Percentiles rank a stretch among this genome's conserved stretches.
Evolutionary conservation across 1,284 basidiomycete genomes (phyloP).

Genomic region (Pulchroboletus neoregius): DNA sequence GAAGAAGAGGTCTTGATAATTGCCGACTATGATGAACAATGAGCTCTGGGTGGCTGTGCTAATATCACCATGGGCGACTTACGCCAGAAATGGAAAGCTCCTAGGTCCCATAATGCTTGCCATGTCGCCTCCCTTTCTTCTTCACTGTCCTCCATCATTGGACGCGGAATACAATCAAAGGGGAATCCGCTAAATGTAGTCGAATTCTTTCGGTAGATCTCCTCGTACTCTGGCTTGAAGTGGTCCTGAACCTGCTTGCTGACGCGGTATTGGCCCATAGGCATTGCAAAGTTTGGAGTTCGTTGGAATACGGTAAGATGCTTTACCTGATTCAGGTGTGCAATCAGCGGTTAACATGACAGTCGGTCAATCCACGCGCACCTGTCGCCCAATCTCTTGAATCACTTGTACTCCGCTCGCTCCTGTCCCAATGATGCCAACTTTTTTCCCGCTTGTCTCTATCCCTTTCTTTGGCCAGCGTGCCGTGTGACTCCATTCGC

Average conservation of each 20-base stretch:
- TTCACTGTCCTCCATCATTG: slow-evolving; percentile 14
- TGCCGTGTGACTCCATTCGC: slow-evolving; percentile 10
- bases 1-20: slow-evolving; percentile 13
- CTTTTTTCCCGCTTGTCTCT: slow-evolving; percentile 14
- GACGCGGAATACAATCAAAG: not conserved
- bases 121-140: slow-evolving; percentile 11
- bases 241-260: slow-evolving; percentile 14
- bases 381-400: slow-evolving; percentile 16
- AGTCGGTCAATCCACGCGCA: no score
- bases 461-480: slow-evolving; percentile 20
- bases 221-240: slow-evolving; percentile 12
- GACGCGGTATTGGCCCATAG: slow-evolving; percentile 11
- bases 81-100: slow-evolving; percentile 16
- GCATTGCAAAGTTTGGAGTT: slow-evolving; percentile 15
- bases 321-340: no score
- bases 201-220: slow-evolving; percentile 4
- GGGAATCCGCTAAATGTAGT: slow-evolving; percentile 2
- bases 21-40: no score
- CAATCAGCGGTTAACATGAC: no score
- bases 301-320: slow-evolving; percentile 21
- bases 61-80: not conserved
- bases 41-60: no score
- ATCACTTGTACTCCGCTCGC: slow-evolving; percentile 18
- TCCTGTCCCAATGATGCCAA: slow-evolving; percentile 22
- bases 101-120: slow-evolving; percentile 12